Evolutionary conservation across 2,329 filamentous ascomycete genomes (phyloP).

Genomic region (Cephalotrichum gorgonifer): DNA sequence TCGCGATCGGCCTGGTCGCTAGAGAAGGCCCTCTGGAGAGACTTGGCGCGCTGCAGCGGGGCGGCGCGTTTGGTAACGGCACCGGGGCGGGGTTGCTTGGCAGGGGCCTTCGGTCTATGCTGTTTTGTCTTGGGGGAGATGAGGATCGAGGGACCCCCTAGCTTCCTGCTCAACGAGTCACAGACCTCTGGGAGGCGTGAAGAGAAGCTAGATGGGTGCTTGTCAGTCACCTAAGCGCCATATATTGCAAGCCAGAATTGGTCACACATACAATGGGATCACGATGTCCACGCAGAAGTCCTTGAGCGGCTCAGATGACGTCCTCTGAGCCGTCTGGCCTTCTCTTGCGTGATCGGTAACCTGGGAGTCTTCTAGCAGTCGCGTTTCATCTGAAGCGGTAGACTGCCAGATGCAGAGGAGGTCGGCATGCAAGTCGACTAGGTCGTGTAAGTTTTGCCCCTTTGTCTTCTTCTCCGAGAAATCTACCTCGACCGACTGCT

Average conservation of each 20-base stretch:
- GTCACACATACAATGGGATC: slow-evolving; percentile 58
- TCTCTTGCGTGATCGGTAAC: slow-evolving; percentile 18
- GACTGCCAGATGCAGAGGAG: slow-evolving; percentile 79
- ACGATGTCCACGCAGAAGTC: slow-evolving; percentile 76
- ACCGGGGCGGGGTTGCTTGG: slow-evolving; percentile 39
- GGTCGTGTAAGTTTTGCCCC: slow-evolving; percentile 52
- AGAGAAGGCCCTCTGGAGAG: slow-evolving; percentile 52
- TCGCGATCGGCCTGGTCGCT: slow-evolving; percentile 39
- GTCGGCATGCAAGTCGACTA: slow-evolving; percentile 66
- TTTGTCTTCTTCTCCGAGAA: slow-evolving; percentile 29
- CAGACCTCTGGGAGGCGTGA: slow-evolving; percentile 65
- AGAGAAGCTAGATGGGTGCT: slow-evolving; percentile 48
- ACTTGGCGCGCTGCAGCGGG: slow-evolving; percentile 31
- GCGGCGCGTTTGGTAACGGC: slow-evolving; percentile 37
- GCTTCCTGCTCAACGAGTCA: slow-evolving; percentile 60
- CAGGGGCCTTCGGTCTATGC: slow-evolving; percentile 24
- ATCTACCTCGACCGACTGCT: slow-evolving; percentile 9
- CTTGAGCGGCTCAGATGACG: slow-evolving; percentile 51
- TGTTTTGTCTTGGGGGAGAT: slow-evolving; percentile 40
- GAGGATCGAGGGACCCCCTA: slow-evolving; percentile 59
- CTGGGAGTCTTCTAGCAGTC: slow-evolving; percentile 39
- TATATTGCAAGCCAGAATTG: background rate
- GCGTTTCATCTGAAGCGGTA: slow-evolving; percentile 50
- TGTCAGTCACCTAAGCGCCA: slow-evolving; percentile 19
- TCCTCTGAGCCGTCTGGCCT: slow-evolving; percentile 26